Base-by-base conservation (phyloP, 306 rosid species). In the Lathyrus aphaca region DNA sequence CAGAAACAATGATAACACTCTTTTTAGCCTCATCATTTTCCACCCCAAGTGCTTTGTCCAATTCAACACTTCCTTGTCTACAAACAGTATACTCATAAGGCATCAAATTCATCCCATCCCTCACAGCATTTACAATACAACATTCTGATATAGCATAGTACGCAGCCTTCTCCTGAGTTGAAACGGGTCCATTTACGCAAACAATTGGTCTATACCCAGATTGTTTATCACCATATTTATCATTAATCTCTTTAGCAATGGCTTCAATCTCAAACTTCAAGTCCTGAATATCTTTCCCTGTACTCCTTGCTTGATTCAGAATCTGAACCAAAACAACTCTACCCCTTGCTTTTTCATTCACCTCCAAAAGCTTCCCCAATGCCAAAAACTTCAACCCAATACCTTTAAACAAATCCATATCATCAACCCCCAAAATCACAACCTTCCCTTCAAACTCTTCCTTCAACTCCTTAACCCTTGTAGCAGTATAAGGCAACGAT, bases 41-140 rank as follows among this genome's bases (percentile, higher is more conserved):
- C 32, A 71, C 13, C 0, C 62, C 84, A 50, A 83, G 50, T 12
- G 77, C 85, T 78, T 73, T 82, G 29, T 82, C 87, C 83, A 84
- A 67, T 15, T 71, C 84, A 70, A 66, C 23, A 67, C 74, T 73
- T 8, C 86, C 84, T 78, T 89, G 90, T 21, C 92, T 81, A 11
- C 87, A 89, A 55, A 89, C 92, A 27, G 96, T 87, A 73, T 86
- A 89, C 74, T 51, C 62, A 39, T 89, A 89, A 51, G 92, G 92
- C 66, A 86, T 84, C 81, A 89, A 76, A 71, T 89, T 89, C 96
- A 89, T 85, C 8, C 96, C 96, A 77, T 89, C 96, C 51, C 96
- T 84, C 66, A 86, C 91, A 27, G 85, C 83, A 82, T 78, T 89
- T 59, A 87, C 92, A 10, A 86, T 68, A 15, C 88, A 87, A 27